These are phyloP conservation scores for Jatropha podagrica DNA, from an alignment of 441 rosid genomes.

Conservation along the genomic window DNA sequence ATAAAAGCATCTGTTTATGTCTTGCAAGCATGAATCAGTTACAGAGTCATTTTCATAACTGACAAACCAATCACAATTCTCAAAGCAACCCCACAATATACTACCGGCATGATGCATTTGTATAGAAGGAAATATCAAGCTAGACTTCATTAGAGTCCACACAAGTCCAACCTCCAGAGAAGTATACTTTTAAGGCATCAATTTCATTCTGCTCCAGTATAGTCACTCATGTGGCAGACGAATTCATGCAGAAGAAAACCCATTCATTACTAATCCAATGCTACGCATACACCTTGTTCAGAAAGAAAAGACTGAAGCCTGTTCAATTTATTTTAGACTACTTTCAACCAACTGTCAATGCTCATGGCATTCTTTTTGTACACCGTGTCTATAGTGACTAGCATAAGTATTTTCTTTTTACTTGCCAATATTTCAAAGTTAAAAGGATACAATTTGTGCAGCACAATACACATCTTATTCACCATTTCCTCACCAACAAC, in stretches of 20 bases:
- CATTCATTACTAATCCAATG: not conserved
- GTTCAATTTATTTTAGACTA: not conserved
- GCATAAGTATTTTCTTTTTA: not conserved
- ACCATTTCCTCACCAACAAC: not conserved
- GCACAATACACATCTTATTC: not conserved
- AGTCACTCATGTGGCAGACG: not conserved
- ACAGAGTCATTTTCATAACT: not conserved
- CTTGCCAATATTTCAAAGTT: not conserved
- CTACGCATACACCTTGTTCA: conserved; percentile 2
- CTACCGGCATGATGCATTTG: not conserved
- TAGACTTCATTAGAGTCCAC: not conserved
- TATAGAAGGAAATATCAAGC: not conserved
- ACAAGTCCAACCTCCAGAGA: not conserved
- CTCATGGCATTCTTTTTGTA: not conserved
- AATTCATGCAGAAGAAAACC: not conserved
- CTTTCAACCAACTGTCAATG: not conserved
- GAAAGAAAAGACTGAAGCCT: not conserved
- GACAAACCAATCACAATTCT: not conserved
- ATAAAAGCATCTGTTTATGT: conserved; percentile 5
- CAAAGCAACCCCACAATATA: not conserved
- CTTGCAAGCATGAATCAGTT: not conserved
- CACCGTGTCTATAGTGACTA: too few species aligned
- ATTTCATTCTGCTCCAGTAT: not conserved
- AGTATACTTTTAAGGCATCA: not conserved
- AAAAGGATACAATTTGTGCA: not conserved